These are phyloP conservation scores for Stylonectria norvegica DNA, from an alignment of 2,329 filamentous ascomycete species.

Conservation along the genomic window DNA sequence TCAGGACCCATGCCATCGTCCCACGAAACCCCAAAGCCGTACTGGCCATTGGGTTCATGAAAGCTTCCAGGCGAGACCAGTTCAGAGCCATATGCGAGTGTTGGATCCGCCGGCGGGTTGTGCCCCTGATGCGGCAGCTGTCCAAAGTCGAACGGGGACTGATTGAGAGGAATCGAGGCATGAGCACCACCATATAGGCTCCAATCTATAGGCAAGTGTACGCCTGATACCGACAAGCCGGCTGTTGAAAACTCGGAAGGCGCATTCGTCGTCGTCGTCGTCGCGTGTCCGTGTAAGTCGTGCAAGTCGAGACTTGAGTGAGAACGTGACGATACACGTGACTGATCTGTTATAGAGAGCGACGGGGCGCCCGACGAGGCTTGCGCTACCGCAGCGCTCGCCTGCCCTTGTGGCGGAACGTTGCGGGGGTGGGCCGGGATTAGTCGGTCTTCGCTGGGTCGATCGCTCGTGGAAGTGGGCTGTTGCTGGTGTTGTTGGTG, in stretches of 20 bases:
- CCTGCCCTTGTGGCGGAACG: not conserved
- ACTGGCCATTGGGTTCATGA: conserved; percentile 18
- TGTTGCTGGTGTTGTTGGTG: too few species aligned
- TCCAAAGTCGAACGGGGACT: conserved; percentile 22
- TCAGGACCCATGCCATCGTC: conserved; percentile 18
- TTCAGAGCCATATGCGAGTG: conserved; percentile 14
- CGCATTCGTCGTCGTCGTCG: not conserved
- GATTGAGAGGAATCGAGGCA: conserved; percentile 14
- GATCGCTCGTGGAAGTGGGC: conserved; percentile 28
- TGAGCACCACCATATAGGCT: conserved; percentile 18
- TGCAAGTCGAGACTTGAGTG: too few species aligned
- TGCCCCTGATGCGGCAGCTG: conserved; percentile 15
- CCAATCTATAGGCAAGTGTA: conserved; percentile 19
- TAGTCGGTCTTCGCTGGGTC: conserved; percentile 26
- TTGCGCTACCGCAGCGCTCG: too few species aligned
- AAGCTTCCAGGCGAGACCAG: conserved; percentile 25
- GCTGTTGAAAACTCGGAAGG: too few species aligned
- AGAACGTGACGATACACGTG: not conserved
- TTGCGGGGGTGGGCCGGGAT: conserved; percentile 14
- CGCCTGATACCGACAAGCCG: too few species aligned
- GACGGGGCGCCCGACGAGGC: too few species aligned
- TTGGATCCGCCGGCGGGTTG: conserved; percentile 12
- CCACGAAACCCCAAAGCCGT: conserved; percentile 18
- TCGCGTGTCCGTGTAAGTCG: conserved; percentile 17
- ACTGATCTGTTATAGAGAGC: too few species aligned